Percentiles rank a stretch among this genome's conserved stretches.
Evolutionary conservation across 2,329 filamentous ascomycete genomes (phyloP).

Genomic region (Cladosporium sp.): DNA sequence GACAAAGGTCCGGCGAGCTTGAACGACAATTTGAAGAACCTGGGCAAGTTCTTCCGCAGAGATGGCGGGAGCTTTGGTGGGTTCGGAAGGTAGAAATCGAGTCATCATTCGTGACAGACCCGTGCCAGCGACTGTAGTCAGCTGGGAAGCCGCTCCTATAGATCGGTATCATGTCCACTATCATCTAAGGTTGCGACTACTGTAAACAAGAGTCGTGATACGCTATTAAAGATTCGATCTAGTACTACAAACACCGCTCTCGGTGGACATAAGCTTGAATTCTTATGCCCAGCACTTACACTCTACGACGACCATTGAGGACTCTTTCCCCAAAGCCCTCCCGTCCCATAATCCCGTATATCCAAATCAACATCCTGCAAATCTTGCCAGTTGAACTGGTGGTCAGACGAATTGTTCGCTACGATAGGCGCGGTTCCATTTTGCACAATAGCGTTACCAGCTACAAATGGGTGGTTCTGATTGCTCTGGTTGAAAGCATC

Average conservation of each 20-base stretch:
- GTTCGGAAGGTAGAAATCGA: constrained; percentile 19
- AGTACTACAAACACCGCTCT: too few species aligned
- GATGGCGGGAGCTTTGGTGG: constrained; percentile 66
- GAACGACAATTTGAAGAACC: constrained; percentile 90
- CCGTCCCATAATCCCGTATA: constrained; percentile 12
- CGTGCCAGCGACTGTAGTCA: too few species aligned
- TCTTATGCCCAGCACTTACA: not conserved
- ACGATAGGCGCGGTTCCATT: not conserved
- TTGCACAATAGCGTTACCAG: not conserved
- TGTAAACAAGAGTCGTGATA: too few species aligned
- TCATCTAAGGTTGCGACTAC: too few species aligned
- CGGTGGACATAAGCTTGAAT: not conserved
- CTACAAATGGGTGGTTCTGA: not conserved
- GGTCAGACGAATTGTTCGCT: not conserved
- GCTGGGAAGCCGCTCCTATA: too few species aligned
- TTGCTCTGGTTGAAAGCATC: not conserved
- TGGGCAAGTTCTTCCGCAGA: constrained; percentile 92
- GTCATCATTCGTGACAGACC: not conserved
- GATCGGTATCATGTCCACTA: too few species aligned
- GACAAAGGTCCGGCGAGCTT: constrained; percentile 59
- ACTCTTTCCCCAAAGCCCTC: not conserved
- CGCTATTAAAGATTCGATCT: too few species aligned
- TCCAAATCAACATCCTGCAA: constrained; percentile 17
- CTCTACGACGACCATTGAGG: not conserved
- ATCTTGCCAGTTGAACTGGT: constrained; percentile 10